Base-by-base conservation (phyloP, 257 asterid genomes). In the Solanum sitiens region DNA sequence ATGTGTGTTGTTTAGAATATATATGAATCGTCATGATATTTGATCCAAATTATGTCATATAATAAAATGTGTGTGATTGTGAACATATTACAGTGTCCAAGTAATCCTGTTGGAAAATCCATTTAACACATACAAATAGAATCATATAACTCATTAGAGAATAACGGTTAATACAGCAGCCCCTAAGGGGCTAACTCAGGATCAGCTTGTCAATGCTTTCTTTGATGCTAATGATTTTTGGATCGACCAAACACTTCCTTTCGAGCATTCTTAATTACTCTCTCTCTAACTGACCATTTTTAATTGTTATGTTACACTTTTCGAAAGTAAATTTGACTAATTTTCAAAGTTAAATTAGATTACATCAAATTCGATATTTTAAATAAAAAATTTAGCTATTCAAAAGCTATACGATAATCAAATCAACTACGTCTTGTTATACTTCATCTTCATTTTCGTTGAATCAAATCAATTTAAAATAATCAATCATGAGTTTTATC, bases 181-280 rank as follows among this genome's bases (percentile, higher is more conserved):
- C 20, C 21, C 21, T 5, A 44, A 44, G 50, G 50, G 50, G 50
- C 53, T 3, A 50, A 50, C 59, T 50, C 61, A 50, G 61, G 61
- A 50, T 50, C 23, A 16, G 61, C 61, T 50, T 50, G 61, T 50
- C 61, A 50, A 16, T 50, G 23, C 8, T 50, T 21, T 16, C 61
- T 50, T 53, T 50, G 61, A 92, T 80, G 95, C 94, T 15, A 93
- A 93, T 83, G 92, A 93, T 40, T 91, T 91, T 35, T 94, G 94
- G 95, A 82, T 93, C 33, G 97, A 93, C 72, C 93, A 86, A 87
- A 90, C 91, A 59, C 83, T 91, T n/a, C 83, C 59, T 44, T 83
- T 93, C 65, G 93, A 92, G 88, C 90, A 91, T 71, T 79, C 83
- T 37, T 37, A 37, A 37, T 37, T 37, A 37, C 40, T 37, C 40